These are phyloP conservation scores for Naematelia aurantialba DNA, from an alignment of 768 basidiomycete genomes.

Conservation along the genomic window DNA sequence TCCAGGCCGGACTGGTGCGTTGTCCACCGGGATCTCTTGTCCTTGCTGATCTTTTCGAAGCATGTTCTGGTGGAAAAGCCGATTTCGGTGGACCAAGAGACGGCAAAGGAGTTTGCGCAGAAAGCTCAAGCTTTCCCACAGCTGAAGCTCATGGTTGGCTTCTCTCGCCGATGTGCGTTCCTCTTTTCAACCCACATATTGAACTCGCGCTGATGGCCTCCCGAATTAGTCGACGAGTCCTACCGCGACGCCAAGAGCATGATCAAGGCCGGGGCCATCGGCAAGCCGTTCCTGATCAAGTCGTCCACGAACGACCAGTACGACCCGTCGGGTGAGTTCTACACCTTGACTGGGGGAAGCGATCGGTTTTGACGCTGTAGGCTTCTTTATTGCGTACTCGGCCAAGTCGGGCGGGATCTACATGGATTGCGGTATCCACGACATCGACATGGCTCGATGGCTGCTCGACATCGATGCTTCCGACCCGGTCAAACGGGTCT, in stretches of 20 bases:
- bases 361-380: too few relatives aligned
- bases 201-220: background rate
- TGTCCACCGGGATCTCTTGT: background rate
- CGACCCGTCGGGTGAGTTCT: slow-evolving; percentile 14
- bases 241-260: slow-evolving; percentile 11
- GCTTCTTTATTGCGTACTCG: slow-evolving; percentile 15
- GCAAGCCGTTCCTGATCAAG: slow-evolving; percentile 14
- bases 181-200: slow-evolving; percentile 7
- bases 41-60: slow-evolving; percentile 1
- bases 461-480: background rate
- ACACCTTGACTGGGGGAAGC: too few relatives aligned
- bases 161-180: slow-evolving; percentile 15
- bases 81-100: slow-evolving; percentile 12
- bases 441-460: slow-evolving; percentile 5
- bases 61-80: slow-evolving; percentile 23
- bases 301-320: slow-evolving; percentile 12
- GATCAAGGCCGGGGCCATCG: slow-evolving; percentile 5
- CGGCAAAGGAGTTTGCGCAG: slow-evolving; percentile 2
- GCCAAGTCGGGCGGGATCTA: slow-evolving; percentile 14
- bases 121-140: slow-evolving; percentile 1
- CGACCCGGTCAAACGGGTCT: background rate
- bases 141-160: slow-evolving; percentile 15
- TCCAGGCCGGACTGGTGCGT: background rate
- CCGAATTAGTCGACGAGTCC: background rate
- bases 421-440: slow-evolving; percentile 19